Percentiles rank a stretch among this genome's conserved stretches.
These are phyloP conservation scores for Ziziphus jujuba DNA, from an alignment of 306 rosid genomes.

Conservation along the genomic window DNA sequence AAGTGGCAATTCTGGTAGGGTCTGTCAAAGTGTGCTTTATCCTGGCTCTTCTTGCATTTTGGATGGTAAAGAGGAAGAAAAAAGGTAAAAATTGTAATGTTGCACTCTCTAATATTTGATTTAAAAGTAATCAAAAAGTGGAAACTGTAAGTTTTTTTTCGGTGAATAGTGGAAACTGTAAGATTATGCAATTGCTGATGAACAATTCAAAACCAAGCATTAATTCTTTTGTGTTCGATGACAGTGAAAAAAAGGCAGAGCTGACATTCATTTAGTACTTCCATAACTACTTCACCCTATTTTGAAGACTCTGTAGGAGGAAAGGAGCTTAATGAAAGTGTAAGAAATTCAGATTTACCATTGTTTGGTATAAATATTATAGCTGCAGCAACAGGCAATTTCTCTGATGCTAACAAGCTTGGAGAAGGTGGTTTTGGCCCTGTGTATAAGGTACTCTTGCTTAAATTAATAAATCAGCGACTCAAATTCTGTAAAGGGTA, in stretches of 20 bases:
- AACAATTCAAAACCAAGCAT: no score
- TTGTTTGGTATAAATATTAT: slow-evolving; percentile 23
- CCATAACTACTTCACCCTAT: not conserved
- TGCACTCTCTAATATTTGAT: no score
- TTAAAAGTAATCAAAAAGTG: no score
- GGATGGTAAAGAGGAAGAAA: slow-evolving; percentile 6
- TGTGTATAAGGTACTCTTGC: slow-evolving; percentile 45
- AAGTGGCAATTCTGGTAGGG: slow-evolving; percentile 4
- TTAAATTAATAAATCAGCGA: not conserved
- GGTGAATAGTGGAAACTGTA: no score
- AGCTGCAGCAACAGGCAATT: slow-evolving; percentile 51
- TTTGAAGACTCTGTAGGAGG: not conserved
- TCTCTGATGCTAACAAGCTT: slow-evolving; percentile 43
- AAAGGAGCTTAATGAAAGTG: not conserved
- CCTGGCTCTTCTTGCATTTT: not conserved
- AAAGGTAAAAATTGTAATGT: slow-evolving; percentile 1
- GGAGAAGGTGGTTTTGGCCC: slow-evolving; percentile 65
- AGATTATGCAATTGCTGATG: no score
- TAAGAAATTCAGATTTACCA: slow-evolving; percentile 33
- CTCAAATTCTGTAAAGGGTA: not conserved
- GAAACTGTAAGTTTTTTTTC: no score
- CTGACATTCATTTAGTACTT: not conserved
- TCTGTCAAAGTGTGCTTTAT: slow-evolving; percentile 12
- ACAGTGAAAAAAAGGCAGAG: not conserved
- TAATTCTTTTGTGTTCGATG: not conserved